A percentile compares a stretch with the other conserved stretches of the same genome.
Conservation (phyloP, 352 stramenopile genomes). For the Globisporangium echinulatum region DNA sequence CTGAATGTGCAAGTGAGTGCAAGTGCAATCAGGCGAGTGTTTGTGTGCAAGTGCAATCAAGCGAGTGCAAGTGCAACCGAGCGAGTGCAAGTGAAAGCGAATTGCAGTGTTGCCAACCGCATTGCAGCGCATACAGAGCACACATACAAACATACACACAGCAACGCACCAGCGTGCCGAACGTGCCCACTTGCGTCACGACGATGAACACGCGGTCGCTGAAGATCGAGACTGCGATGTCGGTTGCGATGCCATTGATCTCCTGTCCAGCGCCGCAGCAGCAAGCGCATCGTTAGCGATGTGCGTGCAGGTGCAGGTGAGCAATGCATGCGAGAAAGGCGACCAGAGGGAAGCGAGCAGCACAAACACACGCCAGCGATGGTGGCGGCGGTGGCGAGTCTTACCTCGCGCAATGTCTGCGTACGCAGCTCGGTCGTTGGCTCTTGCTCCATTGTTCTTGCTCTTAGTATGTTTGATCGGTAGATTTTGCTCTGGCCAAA, state of each 20-base stretch:
- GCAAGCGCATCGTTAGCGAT: not conserved
- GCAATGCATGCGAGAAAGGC: not conserved
- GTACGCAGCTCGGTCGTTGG: constrained; percentile 28
- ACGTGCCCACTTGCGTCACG: constrained; percentile 75
- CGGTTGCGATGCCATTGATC: constrained; percentile 67
- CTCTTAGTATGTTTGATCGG: not conserved
- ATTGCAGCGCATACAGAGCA: not conserved
- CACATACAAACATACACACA: not conserved
- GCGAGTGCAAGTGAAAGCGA: not conserved
- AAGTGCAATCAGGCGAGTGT: not conserved
- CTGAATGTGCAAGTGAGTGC: constrained; percentile 13
- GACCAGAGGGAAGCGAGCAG: not conserved
- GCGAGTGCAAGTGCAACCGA: not conserved
- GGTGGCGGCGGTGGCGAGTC: not conserved
- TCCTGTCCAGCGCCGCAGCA: constrained; percentile 23
- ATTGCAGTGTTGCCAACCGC: not conserved
- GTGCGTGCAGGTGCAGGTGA: not conserved
- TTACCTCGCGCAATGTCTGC: constrained; percentile 32
- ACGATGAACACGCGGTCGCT: constrained; percentile 75
- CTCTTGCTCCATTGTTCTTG: constrained; percentile 3
- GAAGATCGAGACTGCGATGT: constrained; percentile 75
- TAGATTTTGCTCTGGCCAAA: not conserved
- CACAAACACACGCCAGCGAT: not conserved
- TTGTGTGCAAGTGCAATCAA: not conserved
- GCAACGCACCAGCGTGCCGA: constrained; percentile 59